A percentile compares a stretch with the other conserved stretches of the same genome.
phyloP scores from a whole-genome alignment of 352 stramenopile genomes.

The Phytophthora tubulina region DNA sequence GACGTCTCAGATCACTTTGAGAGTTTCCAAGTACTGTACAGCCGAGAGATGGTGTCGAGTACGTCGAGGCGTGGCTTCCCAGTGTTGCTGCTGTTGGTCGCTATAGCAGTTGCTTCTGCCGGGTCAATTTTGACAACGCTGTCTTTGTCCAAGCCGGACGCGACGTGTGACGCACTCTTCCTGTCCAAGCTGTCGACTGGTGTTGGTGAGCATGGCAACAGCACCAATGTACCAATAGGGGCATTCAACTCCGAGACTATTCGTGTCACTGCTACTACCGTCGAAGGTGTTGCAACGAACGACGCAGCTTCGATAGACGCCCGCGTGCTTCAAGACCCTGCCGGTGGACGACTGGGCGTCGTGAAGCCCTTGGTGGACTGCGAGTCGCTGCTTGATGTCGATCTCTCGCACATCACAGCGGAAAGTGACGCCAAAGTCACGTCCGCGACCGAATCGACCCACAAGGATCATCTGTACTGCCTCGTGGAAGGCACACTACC shows the following conservation, averaged over 20 bases:
- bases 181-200: slow-evolving; percentile 15
- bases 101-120: not conserved
- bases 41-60: not conserved
- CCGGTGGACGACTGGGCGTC: slow-evolving; percentile 11
- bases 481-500: slow-evolving; percentile 35
- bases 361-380: slow-evolving; percentile 34
- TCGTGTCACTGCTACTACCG: not conserved
- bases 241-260: not conserved
- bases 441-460: slow-evolving; percentile 28
- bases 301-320: not conserved
- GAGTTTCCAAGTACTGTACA: not conserved
- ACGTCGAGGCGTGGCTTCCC: not conserved
- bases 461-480: slow-evolving; percentile 39
- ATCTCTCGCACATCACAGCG: slow-evolving; percentile 35
- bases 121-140: slow-evolving; percentile 13
- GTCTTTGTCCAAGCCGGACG: not conserved
- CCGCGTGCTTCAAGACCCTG: slow-evolving; percentile 18
- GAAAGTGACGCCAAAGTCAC: slow-evolving; percentile 28
- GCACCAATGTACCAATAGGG: not conserved
- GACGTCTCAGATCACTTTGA: slow-evolving; percentile 9
- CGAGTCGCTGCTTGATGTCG: slow-evolving; percentile 31
- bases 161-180: slow-evolving; percentile 25
- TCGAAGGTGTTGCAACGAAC: not conserved
- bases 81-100: not conserved
- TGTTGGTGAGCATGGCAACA: slow-evolving; percentile 5